These are phyloP conservation scores for Suillus subluteus DNA, from an alignment of 768 basidiomycete genomes.

Conservation along the genomic window DNA sequence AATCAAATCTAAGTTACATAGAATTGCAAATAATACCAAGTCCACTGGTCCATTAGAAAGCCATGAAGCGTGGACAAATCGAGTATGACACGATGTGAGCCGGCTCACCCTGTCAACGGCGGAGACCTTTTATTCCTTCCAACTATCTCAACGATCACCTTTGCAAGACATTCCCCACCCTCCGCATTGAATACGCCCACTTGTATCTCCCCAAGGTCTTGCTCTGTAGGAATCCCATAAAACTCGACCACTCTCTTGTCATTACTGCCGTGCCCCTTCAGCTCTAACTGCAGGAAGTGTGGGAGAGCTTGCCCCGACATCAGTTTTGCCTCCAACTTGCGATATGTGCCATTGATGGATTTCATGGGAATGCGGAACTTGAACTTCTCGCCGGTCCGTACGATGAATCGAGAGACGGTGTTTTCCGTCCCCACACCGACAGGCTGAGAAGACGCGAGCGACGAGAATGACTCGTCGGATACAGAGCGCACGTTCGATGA, in stretches of 20 bases:
- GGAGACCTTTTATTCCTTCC: slow-evolving; percentile 33
- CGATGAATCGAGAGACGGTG: slow-evolving; percentile 44
- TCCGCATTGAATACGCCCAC: slow-evolving; percentile 58
- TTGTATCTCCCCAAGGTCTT: slow-evolving; percentile 56
- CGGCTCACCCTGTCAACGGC: slow-evolving; percentile 31
- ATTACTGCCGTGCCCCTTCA: slow-evolving; percentile 40
- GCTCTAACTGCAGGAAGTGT: slow-evolving; percentile 56
- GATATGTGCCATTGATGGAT: slow-evolving; percentile 28
- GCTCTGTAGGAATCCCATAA: slow-evolving; percentile 51
- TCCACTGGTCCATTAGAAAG: slow-evolving; percentile 16
- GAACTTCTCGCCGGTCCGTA: slow-evolving; percentile 62
- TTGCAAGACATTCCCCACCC: slow-evolving; percentile 55
- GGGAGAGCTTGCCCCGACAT: slow-evolving; percentile 58
- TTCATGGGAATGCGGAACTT: slow-evolving; percentile 55
- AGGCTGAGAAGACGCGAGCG: slow-evolving; percentile 61
- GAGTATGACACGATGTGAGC: slow-evolving; percentile 18
- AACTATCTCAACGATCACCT: slow-evolving; percentile 60
- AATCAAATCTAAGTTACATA: slow-evolving; percentile 19
- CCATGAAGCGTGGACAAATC: slow-evolving; percentile 7
- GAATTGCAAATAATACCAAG: slow-evolving; percentile 26
- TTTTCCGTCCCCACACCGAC: slow-evolving; percentile 30
- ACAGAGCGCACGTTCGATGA: slow-evolving; percentile 32
- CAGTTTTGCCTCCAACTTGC: slow-evolving; percentile 51
- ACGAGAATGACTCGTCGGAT: slow-evolving; percentile 57
- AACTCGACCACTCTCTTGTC: slow-evolving; percentile 58